Evolutionary conservation across 805 yeast species (phyloP), one percentile per base, ranked within the genome.

Genomic region (Kodamaea kaohsiungensis): DNA sequence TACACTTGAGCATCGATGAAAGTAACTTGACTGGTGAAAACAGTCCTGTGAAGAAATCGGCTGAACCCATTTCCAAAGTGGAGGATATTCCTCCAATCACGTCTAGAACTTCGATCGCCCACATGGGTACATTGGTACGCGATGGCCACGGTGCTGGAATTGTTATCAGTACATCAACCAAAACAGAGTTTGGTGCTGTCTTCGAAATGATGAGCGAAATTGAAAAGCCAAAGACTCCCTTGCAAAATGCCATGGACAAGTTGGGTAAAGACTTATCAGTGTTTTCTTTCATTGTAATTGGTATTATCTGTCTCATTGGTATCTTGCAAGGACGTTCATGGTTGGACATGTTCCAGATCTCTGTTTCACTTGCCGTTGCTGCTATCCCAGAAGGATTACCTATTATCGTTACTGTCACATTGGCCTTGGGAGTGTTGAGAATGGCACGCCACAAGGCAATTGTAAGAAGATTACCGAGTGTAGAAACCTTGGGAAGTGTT

Each of bases 341-440:
- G 97, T 80, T 95, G 54, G 98, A 95, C 59, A 95, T 96, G 98
- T 93, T 95, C 73, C 97, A 93, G 70, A 91, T 95, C 55, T 90
- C 97, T 1, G 99, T 95, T 8, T 91, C 98, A 1, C 78, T 95
- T 58, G 99, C 99, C 2, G 99, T 95, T 16, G 99, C 99, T 49
- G 99, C 99, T 2, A 95, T 95, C 62, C 99, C 99, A 4, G 99
- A 95, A 72, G 99, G 99, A 52, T 81, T 95, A 61, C 99, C 99
- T 0, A 95, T 95, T 64, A 95, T 95, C 68, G 99, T 95, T 42
- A 93, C 99, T 5, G 99, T 95, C 8, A 95, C 99, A 0, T 77
- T 95, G 58, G 99, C 99, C 0, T 77, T 95, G 18, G 99, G 99
- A 49, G 99, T 95, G 45, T 77, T 95, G 61, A 81, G 98, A 73